Percentiles rank a stretch among this genome's conserved stretches.
phyloP scores from a whole-genome alignment of 2,329 filamentous ascomycete species.

The Neocatenulostroma microsporum region DNA sequence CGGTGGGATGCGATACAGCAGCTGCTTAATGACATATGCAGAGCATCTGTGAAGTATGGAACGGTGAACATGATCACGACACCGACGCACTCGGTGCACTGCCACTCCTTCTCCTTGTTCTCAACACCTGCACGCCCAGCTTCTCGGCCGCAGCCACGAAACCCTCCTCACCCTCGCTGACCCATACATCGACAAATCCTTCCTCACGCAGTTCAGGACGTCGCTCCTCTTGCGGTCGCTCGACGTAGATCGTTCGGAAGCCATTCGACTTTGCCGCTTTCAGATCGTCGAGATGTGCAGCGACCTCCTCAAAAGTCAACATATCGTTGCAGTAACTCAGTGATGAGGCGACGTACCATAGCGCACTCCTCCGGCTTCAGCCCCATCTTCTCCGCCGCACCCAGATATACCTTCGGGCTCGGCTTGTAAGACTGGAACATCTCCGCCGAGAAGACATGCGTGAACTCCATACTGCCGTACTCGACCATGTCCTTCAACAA shows the following conservation, averaged over 20 bases:
- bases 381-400: conserved; percentile 54
- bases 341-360: conserved; percentile 53
- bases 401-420: conserved; percentile 56
- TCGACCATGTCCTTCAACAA: conserved; percentile 57
- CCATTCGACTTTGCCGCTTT: conserved; percentile 57
- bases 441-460: conserved; percentile 56
- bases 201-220: conserved; percentile 49
- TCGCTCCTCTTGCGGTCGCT: conserved; percentile 58
- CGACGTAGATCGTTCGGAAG: conserved; percentile 65
- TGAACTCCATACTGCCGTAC: conserved; percentile 55
- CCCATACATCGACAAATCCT: conserved; percentile 59
- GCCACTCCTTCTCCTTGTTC: conserved; percentile 3
- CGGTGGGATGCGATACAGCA: too few species aligned
- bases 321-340: too few species aligned
- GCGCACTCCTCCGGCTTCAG: conserved; percentile 54
- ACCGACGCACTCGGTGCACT: conserved; percentile 2
- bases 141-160: conserved; percentile 38
- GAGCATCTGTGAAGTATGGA: too few species aligned
- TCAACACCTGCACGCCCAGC: conserved; percentile 22
- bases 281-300: conserved; percentile 65
- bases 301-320: conserved; percentile 52
- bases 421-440: conserved; percentile 71
- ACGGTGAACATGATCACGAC: too few species aligned
- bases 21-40: too few species aligned
- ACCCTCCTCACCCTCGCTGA: conserved; percentile 45